Conservation (phyloP, 345 rosid genomes). For the Populus alba region DNA sequence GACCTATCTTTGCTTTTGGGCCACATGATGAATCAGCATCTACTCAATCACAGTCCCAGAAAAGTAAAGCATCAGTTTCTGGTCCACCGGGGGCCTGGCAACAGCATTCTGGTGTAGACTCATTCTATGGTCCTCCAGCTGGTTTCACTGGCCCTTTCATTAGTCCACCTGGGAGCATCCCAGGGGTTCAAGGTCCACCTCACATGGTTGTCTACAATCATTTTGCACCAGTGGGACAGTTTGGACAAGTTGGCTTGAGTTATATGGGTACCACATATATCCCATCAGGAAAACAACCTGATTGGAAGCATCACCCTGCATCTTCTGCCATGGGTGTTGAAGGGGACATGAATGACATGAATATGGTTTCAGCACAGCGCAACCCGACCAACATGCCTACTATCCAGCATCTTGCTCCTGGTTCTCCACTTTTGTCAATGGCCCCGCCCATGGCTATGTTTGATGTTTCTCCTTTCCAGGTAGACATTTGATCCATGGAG, state of each 20-base stretch:
- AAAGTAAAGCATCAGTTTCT: conserved; percentile 53
- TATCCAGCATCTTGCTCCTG: conserved; percentile 76
- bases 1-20: conserved; percentile 85
- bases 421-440: conserved; percentile 66
- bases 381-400: conserved; percentile 56
- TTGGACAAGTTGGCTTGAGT: conserved; percentile 90
- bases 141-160: conserved; percentile 88
- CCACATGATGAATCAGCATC: conserved; percentile 73
- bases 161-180: conserved; percentile 78
- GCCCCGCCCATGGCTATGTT: conserved; percentile 84
- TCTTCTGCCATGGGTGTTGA: conserved; percentile 61
- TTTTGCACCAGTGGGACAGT: conserved; percentile 97
- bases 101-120: conserved; percentile 85
- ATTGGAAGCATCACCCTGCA: conserved; percentile 79
- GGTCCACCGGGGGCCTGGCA: conserved; percentile 79
- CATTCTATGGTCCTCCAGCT: conserved; percentile 85
- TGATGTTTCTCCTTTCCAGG: conserved; percentile 96
- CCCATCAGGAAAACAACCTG: conserved; percentile 91
- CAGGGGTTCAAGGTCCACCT: conserved; percentile 88
- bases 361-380: conserved; percentile 52
- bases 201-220: conserved; percentile 97
- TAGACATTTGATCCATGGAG: conserved; percentile 20
- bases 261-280: conserved; percentile 91
- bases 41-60: conserved; percentile 70
- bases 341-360: conserved; percentile 59